Base-by-base conservation (phyloP, 2,329 filamentous ascomycete genomes). In the Penicillium oxalicum region DNA sequence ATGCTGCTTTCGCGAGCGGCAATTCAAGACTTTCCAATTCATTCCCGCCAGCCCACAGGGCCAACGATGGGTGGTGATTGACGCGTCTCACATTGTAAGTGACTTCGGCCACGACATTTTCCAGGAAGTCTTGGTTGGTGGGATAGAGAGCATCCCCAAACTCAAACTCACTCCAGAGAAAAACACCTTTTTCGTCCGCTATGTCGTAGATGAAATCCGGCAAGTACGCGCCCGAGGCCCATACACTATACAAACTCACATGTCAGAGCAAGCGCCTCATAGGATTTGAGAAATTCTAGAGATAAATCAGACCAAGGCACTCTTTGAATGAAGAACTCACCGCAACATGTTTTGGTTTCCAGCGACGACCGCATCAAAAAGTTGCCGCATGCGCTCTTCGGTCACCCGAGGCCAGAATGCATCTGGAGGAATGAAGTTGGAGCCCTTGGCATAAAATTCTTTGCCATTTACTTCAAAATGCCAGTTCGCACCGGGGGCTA, bases 381-480 rank as follows among this genome's bases (percentile, higher is more conserved):
- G 65, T 34, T 74, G 69, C 5, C 66, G 62, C 55, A 84, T 80
- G 38, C 73, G 74, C 0, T 67, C 65, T 25, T 70, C 62, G 0
- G 78, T 82, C 5, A 84, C 80, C 38, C 79, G 70, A 1, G 81
- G 75, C 79, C 80, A 83, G 61, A 84, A 84, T 2, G 75, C 74
- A 60, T 83, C 80, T 0, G 79, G 79, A 0, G 81, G 80, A 43
- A 84, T 81, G 53, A 84, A 77, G 54, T 84, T 83, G 13, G 77
- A 81, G 4, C 80, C 81, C 58, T 83, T 83, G 2, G 79, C 80
- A 55, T 82, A 85, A 55, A 85, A 81, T 9, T 80, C 76, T 42
- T 79, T 74, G 0, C 81, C 81, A 50, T 85, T 85, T 50, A 85
- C 73, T 59, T 84, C 80, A 53, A 85, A 84, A 59, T 84, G 79